Conservation (phyloP, 805 yeast genomes). For the Tetrapisispora taiwanensis region DNA sequence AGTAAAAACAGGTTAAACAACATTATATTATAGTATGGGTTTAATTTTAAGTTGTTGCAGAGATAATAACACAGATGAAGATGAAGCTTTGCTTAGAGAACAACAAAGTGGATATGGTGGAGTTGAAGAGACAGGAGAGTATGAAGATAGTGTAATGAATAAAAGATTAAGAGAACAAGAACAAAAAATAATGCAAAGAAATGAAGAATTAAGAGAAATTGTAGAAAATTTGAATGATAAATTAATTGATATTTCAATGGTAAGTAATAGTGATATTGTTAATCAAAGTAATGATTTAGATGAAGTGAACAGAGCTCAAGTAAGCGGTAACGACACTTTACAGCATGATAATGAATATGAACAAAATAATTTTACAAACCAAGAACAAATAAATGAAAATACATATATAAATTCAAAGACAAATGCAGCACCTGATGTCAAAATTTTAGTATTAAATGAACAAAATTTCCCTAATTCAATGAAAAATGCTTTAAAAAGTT, state of each 20-base stretch:
- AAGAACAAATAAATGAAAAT: neutral
- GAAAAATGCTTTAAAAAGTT: neutral
- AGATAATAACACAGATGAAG: slow-evolving; percentile 13
- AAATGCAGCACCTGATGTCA: neutral
- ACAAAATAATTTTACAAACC: neutral
- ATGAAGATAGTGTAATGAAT: slow-evolving; percentile 7
- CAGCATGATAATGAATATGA: neutral
- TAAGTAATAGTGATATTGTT: slow-evolving; percentile 28
- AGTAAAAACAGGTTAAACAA: no score
- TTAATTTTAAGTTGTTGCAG: slow-evolving; percentile 22
- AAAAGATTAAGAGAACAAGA: slow-evolving; percentile 20
- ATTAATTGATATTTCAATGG: slow-evolving; percentile 29
- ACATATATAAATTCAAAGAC: neutral
- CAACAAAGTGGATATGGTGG: slow-evolving; percentile 22
- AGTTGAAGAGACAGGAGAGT: slow-evolving; percentile 5
- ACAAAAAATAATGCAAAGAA: slow-evolving; percentile 17
- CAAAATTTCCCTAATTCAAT: neutral
- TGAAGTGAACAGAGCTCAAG: neutral
- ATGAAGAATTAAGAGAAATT: slow-evolving; percentile 23
- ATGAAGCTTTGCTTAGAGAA: slow-evolving; percentile 21
- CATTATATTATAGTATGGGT: slow-evolving; percentile 22
- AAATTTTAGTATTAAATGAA: neutral
- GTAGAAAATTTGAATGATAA: slow-evolving; percentile 28
- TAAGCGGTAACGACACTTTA: neutral
- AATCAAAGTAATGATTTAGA: slow-evolving; percentile 6